Conservation (phyloP, 768 basidiomycete genomes). For the Hebeloma cylindrosporum region DNA sequence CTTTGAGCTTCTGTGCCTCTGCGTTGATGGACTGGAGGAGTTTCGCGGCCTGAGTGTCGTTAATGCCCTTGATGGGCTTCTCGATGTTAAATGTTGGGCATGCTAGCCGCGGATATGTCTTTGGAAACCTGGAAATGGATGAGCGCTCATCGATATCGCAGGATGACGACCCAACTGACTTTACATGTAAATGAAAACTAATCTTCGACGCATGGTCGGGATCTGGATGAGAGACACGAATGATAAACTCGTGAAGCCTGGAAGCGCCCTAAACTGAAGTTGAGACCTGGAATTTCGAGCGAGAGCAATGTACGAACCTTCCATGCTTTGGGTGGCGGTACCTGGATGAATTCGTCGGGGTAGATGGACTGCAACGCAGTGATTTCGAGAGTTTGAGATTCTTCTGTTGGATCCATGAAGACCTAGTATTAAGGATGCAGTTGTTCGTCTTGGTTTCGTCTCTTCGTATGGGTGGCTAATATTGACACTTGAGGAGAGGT, state of each 20-base stretch:
- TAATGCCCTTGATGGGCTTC: slow-evolving; percentile 62
- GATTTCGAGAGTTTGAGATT: slow-evolving; percentile 67
- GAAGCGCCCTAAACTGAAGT: slow-evolving; percentile 53
- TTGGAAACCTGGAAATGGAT: slow-evolving; percentile 58
- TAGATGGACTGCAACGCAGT: slow-evolving; percentile 80
- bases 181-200: slow-evolving; percentile 66
- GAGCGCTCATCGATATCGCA: neutral
- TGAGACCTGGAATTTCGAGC: slow-evolving; percentile 11
- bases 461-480: slow-evolving; percentile 10
- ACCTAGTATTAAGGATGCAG: slow-evolving; percentile 22
- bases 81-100: slow-evolving; percentile 67
- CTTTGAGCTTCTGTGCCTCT: slow-evolving; percentile 64
- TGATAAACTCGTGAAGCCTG: slow-evolving; percentile 73
- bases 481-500: slow-evolving; percentile 17
- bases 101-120: slow-evolving; percentile 76
- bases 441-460: slow-evolving; percentile 21
- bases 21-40: slow-evolving; percentile 60
- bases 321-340: slow-evolving; percentile 79
- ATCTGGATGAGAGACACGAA: slow-evolving; percentile 69
- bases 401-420: slow-evolving; percentile 72
- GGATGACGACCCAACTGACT: slow-evolving; percentile 42
- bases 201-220: slow-evolving; percentile 54
- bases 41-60: slow-evolving; percentile 52
- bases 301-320: slow-evolving; percentile 47
- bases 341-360: slow-evolving; percentile 72